Conservation (phyloP, 495 filamentous ascomycete species). For the Chaetomium tenue region DNA sequence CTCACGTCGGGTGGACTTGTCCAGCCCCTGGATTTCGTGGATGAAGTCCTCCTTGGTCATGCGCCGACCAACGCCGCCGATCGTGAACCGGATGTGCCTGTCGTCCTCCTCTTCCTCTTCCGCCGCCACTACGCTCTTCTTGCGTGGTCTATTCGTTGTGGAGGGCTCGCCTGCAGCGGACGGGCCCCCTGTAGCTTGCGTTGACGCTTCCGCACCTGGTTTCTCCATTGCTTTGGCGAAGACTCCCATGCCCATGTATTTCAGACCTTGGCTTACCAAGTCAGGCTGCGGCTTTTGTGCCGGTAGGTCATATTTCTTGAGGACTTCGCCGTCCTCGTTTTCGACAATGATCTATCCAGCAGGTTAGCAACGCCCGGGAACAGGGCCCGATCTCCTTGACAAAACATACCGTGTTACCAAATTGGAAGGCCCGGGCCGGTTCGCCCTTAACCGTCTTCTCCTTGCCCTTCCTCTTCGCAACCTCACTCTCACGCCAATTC, state of each 20-base stretch:
- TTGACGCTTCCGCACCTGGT: constrained; percentile 45
- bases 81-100: constrained; percentile 80
- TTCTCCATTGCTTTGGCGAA: constrained; percentile 43
- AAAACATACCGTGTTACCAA: constrained; percentile 71
- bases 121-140: constrained; percentile 47
- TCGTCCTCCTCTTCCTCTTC: constrained; percentile 65
- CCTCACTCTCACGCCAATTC: constrained; percentile 56
- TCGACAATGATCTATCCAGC: constrained; percentile 79
- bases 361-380: constrained; percentile 21
- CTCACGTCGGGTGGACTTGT: constrained; percentile 70
- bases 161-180: constrained; percentile 40
- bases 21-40: constrained; percentile 72
- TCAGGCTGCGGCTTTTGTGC: constrained; percentile 41
- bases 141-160: constrained; percentile 30
- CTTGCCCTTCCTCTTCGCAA: constrained; percentile 59
- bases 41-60: constrained; percentile 95
- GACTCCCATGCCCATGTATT: constrained; percentile 49
- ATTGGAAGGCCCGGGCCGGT: constrained; percentile 88
- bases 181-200: constrained; percentile 47
- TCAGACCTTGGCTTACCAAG: constrained; percentile 46
- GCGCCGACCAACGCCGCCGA: constrained; percentile 65
- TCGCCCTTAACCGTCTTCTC: constrained; percentile 47
- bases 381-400: neutral
- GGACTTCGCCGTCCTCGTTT: constrained; percentile 94
- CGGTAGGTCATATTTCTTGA: constrained; percentile 93